Base-by-base conservation (phyloP, 1,284 basidiomycete species). In the Pseudomicrostroma phylloplanum region DNA sequence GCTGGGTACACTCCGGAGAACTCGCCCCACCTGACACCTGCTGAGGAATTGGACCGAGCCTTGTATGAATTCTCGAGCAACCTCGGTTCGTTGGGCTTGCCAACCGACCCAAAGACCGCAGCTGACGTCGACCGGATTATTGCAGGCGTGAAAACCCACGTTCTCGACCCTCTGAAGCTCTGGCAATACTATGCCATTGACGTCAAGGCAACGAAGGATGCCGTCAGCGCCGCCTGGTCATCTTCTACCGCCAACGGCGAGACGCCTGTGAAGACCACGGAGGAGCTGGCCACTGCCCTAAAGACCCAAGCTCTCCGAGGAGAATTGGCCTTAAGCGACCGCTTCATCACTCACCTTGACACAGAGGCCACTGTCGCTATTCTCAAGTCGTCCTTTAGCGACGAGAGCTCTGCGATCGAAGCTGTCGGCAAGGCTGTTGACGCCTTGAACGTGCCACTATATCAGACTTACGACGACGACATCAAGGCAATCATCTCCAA, bases 101-200 rank as follows among this genome's bases (percentile, higher is more conserved):
- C 72, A 3, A 62, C 63, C 15, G 69, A 70, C 62, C 59, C 70
- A 41, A 60, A 70, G n/a, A 64, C 57, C 21, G 62, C 65, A 17
- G 59, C 62, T 8, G 74, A 76, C n/a, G 68, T 66, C 6, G 59
- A 65, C 30, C 60, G 62, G 19, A 67, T 76, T 55, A 67, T 74
- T 12, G 57, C 62, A 1, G 71, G 71, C 1, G 61, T 76, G 60
- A 72, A 69, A 60, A 42, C 66, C 42, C 66, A 73, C 26, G 72
- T 69, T 6, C 42, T 74, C 6, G 59, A 21, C 8, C 65, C 66
- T 17, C 68, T 76, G 55, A 63, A 72, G 49, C 68, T 76, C 12
- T 76, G 74, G 74, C 69, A 76, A 46, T 76, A 67, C 66, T 76
- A 76, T 54, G 74, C 68, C 25, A 46, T 76, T 40, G 68, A 76